Evolutionary conservation across 192 early-diverging fungal genomes (phyloP).

Genomic region (Gryganskiella cystojenkinii): DNA sequence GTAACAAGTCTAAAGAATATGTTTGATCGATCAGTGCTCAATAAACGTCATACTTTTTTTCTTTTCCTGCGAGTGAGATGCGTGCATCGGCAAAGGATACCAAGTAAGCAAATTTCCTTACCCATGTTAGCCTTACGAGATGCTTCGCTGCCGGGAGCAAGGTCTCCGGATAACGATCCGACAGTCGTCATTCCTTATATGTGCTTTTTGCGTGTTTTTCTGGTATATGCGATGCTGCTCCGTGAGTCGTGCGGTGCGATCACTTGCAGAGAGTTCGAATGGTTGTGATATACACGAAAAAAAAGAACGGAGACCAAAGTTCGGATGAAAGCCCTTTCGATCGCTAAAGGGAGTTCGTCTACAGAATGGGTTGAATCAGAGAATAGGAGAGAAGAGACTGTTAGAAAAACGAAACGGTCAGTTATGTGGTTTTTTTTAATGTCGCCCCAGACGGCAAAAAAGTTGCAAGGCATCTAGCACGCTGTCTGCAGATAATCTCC

Average conservation of each 20-base stretch:
- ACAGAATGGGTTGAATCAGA: background rate
- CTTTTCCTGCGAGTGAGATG: background rate
- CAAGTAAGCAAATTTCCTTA: slow-evolving; percentile 5
- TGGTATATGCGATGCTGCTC: too few species aligned
- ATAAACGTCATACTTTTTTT: background rate
- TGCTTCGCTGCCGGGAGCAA: slow-evolving; percentile 30
- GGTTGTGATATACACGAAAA: background rate
- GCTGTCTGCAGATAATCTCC: too few species aligned
- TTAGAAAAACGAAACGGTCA: too few species aligned
- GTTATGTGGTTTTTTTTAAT: too few species aligned
- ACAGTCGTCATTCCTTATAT: slow-evolving; percentile 17
- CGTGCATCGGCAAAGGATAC: background rate
- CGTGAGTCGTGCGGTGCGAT: background rate
- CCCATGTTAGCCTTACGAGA: slow-evolving; percentile 19
- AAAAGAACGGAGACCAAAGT: background rate
- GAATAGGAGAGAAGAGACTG: background rate
- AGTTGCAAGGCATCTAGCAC: too few species aligned
- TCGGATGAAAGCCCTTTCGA: too few species aligned
- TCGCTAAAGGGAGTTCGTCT: too few species aligned
- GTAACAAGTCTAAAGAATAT: slow-evolving; percentile 21
- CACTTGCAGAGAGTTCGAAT: background rate
- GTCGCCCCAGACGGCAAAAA: too few species aligned
- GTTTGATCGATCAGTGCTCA: background rate
- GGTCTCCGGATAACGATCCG: slow-evolving; percentile 23
- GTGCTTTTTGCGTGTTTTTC: too few species aligned